Evolutionary conservation across 352 stramenopile genomes (phyloP).

Genomic region (Phytophthora sojae): DNA sequence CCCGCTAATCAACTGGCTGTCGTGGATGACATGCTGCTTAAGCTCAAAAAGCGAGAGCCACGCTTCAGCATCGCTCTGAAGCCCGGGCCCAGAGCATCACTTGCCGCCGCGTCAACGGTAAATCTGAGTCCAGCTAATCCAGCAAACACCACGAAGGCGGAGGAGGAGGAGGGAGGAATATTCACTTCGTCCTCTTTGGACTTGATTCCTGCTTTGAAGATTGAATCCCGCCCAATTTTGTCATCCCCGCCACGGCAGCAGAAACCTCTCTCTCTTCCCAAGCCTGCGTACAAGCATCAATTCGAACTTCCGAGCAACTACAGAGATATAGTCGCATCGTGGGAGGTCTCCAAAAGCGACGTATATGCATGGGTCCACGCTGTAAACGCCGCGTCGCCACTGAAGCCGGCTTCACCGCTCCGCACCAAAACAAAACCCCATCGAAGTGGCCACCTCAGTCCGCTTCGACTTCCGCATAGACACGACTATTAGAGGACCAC

Average conservation of each 20-base stretch:
- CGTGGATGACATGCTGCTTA: conserved; percentile 25
- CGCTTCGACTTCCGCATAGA: conserved; percentile 9
- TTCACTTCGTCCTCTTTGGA: neutral
- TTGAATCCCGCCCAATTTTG: neutral
- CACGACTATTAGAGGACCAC: conserved; percentile 1
- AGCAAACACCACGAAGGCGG: neutral
- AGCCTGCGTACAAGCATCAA: neutral
- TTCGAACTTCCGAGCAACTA: conserved; percentile 26
- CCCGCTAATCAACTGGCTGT: conserved; percentile 21
- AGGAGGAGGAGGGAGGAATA: neutral
- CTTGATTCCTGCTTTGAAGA: neutral
- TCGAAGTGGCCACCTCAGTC: neutral
- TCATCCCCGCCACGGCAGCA: neutral
- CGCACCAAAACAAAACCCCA: conserved; percentile 10
- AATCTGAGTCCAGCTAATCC: neutral
- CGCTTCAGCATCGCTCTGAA: conserved; percentile 18
- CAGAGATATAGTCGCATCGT: conserved; percentile 21
- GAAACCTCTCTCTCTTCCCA: neutral
- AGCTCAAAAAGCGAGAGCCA: conserved; percentile 11
- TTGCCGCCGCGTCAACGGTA: neutral
- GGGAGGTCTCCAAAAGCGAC: conserved; percentile 14
- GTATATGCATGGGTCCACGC: conserved; percentile 25
- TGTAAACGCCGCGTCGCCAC: conserved; percentile 27
- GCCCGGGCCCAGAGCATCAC: neutral
- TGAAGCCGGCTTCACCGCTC: conserved; percentile 14